phyloP scores from a whole-genome alignment of 176 grass and related monocot species.

The Hordeum vulgare region DNA sequence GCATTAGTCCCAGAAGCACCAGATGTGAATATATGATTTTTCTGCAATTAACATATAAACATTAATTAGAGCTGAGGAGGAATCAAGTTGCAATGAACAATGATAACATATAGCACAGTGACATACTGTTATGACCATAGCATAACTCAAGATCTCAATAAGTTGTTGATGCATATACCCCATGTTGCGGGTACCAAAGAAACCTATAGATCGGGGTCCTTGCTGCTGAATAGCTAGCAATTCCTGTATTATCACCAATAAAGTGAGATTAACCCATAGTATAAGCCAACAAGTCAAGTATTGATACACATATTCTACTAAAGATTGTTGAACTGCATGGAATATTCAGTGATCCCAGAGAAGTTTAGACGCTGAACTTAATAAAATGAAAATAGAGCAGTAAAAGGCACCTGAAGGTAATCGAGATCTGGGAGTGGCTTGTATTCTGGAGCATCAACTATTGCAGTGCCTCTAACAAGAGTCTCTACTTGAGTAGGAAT shows the following conservation, averaged over 20 bases:
- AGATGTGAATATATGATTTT: constrained; percentile 99
- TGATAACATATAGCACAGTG: neutral
- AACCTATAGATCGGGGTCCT: constrained; percentile 89
- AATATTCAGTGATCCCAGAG: constrained; percentile 4
- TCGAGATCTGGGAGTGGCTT: constrained; percentile 83
- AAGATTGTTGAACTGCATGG: neutral
- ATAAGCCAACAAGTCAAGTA: neutral
- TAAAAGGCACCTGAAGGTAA: constrained; percentile 79
- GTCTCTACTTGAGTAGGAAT: constrained; percentile 71
- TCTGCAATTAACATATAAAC: constrained; percentile 48
- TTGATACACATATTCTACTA: neutral
- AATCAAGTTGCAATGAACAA: neutral
- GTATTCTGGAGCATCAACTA: constrained; percentile 59
- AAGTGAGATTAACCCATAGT: neutral
- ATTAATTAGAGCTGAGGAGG: neutral
- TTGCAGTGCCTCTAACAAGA: constrained; percentile 55
- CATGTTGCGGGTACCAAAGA: constrained; percentile 98
- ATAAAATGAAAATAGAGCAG: neutral
- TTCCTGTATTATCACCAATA: constrained; percentile 49
- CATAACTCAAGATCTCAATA: constrained; percentile 99
- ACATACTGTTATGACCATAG: constrained; percentile 98
- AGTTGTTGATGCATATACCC: constrained; percentile 99
- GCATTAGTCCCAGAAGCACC: constrained; percentile 98
- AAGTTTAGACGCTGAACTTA: constrained; percentile 15
- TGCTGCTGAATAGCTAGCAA: constrained; percentile 96